A percentile compares a stretch with the other conserved stretches of the same genome.
Conservation (phyloP, 2,329 filamentous ascomycete species). For the Exutisphaerella laricina region DNA sequence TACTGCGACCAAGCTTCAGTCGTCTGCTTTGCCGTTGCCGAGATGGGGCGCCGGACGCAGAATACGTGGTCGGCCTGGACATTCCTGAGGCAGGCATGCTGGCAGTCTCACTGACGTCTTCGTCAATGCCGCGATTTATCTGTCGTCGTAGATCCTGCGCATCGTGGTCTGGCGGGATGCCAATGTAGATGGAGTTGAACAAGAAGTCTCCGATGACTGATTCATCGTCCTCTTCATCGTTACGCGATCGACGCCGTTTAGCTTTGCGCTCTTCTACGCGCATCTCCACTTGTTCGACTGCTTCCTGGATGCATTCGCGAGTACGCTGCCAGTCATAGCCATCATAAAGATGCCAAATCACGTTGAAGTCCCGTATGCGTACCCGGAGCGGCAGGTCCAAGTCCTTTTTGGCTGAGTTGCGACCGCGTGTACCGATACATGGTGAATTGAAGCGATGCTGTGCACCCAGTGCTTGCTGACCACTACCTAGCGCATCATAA, state of each 20-base stretch:
- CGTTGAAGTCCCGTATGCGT: conserved; percentile 75
- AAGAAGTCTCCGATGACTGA: conserved; percentile 89
- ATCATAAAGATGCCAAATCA: conserved; percentile 98
- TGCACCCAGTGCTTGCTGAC: conserved; percentile 26
- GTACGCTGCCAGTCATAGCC: conserved; percentile 95
- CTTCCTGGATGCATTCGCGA: conserved; percentile 76
- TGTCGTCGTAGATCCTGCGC: conserved; percentile 72
- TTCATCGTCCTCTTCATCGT: conserved; percentile 65
- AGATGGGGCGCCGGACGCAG: conserved; percentile 25
- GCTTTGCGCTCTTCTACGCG: conserved; percentile 69
- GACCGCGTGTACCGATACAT: conserved; percentile 5
- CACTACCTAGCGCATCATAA: conserved; percentile 29
- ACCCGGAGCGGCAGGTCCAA: conserved; percentile 56
- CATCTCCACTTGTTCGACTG: conserved; percentile 79
- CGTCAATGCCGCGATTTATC: conserved; percentile 85
- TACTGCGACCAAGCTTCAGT: conserved; percentile 75
- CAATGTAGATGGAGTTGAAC: conserved; percentile 99
- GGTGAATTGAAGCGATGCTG: conserved; percentile 31
- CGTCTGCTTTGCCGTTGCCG: conserved; percentile 31
- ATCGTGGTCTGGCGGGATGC: conserved; percentile 74
- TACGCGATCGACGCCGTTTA: conserved; percentile 51
- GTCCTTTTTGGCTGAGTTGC: neutral
- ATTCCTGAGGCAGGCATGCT: conserved; percentile 68
- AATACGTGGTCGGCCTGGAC: conserved; percentile 54
- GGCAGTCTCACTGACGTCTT: conserved; percentile 80